Evolutionary conservation across 2,329 filamentous ascomycete species (phyloP), one percentile per base, ranked within the genome.

Genomic region (Magnaporthiopsis incrustans): DNA sequence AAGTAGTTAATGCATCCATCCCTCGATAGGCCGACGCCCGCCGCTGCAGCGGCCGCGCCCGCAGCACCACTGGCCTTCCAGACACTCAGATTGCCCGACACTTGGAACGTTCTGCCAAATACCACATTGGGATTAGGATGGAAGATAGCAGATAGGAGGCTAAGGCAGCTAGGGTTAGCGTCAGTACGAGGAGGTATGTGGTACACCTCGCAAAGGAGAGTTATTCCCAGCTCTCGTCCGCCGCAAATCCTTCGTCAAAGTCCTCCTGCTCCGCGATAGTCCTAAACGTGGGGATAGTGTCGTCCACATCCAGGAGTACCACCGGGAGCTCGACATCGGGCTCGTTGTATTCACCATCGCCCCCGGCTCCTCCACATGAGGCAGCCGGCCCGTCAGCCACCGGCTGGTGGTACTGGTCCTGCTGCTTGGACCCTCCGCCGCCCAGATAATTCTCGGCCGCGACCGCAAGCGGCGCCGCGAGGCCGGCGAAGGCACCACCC

Each of bases 11-110:
- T 22, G 71, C 75, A 63, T 85, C 83, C 61, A 87, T 0, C 84
- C 85, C 38, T 77, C 79, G 0, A 86, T 89, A 56, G 84, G 77
- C 69, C 76, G 79, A 35, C 85, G 85, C 0, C 86, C 85, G n/a
- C 86, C 86, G 57, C 76, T 76, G 76, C 77, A 73, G 76, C 82
- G 67, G 79, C 79, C 63, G 81, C 80, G 68, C 82, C 81, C 77
- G 87, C 85, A 2, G 93, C 95, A 35, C 94, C 93, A 71, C 91
- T 95, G 14, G 88, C 88, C 81, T 88, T 94, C 95, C 95, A 98
- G 8, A 93, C 93, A 73, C 92, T 96, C 71, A 95, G 70, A 62
- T 99, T 91, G 38, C n/a, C n/a, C n/a, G n/a, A n/a, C n/a, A n/a
- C n/a, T n/a, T n/a, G n/a, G n/a, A n/a, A n/a, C n/a, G n/a, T n/a